phyloP scores from a whole-genome alignment of 2,329 filamentous ascomycete genomes.

The Lecanicillium sp. region DNA sequence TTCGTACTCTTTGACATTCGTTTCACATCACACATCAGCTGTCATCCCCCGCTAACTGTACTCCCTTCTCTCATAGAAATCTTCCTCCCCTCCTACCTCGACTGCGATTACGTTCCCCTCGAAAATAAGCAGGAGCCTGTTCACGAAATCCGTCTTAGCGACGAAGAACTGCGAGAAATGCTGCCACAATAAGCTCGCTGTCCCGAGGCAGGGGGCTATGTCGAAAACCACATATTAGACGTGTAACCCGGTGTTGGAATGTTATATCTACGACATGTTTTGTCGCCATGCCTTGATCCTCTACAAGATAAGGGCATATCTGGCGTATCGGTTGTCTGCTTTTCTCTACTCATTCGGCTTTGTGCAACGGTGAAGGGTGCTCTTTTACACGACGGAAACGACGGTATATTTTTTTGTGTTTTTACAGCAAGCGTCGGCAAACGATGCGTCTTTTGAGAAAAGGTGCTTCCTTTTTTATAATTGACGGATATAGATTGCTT shows the following conservation, averaged over 20 bases:
- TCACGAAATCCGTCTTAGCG: constrained; percentile 67
- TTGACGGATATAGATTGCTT: too few species aligned
- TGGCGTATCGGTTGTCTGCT: not conserved
- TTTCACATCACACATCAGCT: not conserved
- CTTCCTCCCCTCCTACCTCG: constrained; percentile 70
- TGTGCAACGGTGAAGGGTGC: too few species aligned
- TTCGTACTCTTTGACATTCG: constrained; percentile 27
- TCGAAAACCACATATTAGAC: too few species aligned
- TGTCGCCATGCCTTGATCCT: too few species aligned
- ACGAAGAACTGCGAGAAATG: constrained; percentile 65
- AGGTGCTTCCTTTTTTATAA: too few species aligned
- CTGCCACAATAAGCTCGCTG: constrained; percentile 62
- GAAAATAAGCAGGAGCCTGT: constrained; percentile 71
- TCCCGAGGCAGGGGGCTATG: too few species aligned
- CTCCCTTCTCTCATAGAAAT: constrained; percentile 47
- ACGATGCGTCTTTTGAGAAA: too few species aligned
- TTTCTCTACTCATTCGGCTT: too few species aligned
- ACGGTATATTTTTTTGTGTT: not conserved
- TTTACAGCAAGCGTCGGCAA: too few species aligned
- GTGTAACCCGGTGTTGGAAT: too few species aligned
- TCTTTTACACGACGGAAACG: constrained; percentile 3
- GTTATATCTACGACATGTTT: too few species aligned
- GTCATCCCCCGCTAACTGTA: constrained; percentile 3
- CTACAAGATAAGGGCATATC: too few species aligned
- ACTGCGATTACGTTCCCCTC: constrained; percentile 66